Base-by-base conservation (phyloP, 768 basidiomycete genomes). In the Termitomyces bulborhizus region DNA sequence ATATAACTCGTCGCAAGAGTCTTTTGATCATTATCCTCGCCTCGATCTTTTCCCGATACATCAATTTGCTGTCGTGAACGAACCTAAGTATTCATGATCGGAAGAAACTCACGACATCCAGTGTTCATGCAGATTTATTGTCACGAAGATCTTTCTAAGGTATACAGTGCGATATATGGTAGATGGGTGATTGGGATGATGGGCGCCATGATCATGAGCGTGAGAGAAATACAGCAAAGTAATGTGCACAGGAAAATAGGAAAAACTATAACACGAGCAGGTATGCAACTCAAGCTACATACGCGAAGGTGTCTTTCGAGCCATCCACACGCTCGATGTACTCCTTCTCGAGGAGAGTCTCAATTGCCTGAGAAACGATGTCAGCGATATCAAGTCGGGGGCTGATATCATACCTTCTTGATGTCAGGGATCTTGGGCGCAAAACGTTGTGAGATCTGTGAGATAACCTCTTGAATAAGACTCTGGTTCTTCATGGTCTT, bases 241-340 rank as follows among this genome's bases (percentile, higher is more conserved):
- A 48, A 49, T 57, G 53, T 39, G 37, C 29, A 46, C 26, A 34
- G n/a, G 37, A 46, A 40, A 39, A 12, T 29, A 40, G 34, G 39
- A 8, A 39, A 41, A 36, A 37, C 5, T 43, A 29, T 31, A 51
- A 46, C 46, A 46, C 26, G 15, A 16, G 34, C 51, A 44, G 42
- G 43, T 39, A 42, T 5, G 36, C 31, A 26, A 7, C 26, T 77
- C 71, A 87, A 57, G 86, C 86, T 62, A 88, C 82, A 65, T 89
- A 89, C 47, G 85, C 84, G 67, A 92, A 93, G 31, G 89, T 89
- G 72, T 96, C 93, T 65, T 89, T 86, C 31, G 88, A 86, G 7
- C 89, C 92, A 36, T 93, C 92, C n/a, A 93, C 88, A 24, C 96
- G 88, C 68, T 98, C 96, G 63, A 99, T 89, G 70, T 98, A 99